phyloP scores from a whole-genome alignment of 495 filamentous ascomycete species.

The Aspergillus kassunensis region DNA sequence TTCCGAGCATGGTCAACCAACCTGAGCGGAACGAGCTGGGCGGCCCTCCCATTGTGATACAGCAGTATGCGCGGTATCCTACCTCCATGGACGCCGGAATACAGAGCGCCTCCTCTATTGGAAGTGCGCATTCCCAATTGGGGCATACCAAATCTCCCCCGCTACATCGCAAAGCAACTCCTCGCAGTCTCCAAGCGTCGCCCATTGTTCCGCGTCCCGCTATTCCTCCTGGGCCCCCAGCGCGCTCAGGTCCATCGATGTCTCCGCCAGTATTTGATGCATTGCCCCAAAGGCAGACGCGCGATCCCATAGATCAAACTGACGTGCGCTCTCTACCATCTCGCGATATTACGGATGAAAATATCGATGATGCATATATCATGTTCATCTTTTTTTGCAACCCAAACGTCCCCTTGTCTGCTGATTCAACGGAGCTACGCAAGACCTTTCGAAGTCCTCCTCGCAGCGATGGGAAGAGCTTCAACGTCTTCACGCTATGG shows the following conservation, averaged over 20 bases:
- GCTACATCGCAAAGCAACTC: conserved; percentile 41
- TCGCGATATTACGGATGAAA: conserved; percentile 63
- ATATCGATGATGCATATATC: conserved; percentile 84
- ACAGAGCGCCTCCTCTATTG: conserved; percentile 42
- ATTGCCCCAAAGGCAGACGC: conserved; percentile 27
- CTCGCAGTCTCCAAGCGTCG: conserved; percentile 42
- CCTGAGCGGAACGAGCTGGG: conserved; percentile 28
- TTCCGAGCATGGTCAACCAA: conserved; percentile 34
- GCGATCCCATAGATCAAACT: conserved; percentile 33
- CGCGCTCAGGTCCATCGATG: conserved; percentile 37
- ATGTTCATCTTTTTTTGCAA: conserved; percentile 91
- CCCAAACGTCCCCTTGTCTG: conserved; percentile 65
- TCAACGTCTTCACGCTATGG: conserved; percentile 78
- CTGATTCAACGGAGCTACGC: conserved; percentile 67
- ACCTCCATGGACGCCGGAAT: conserved; percentile 35
- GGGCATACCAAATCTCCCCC: conserved; percentile 37
- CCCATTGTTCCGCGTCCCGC: conserved; percentile 34
- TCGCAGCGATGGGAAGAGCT: conserved; percentile 88
- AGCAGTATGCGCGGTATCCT: conserved; percentile 45
- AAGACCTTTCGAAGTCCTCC: conserved; percentile 81
- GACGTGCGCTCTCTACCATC: conserved; percentile 57
- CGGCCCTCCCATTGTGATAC: conserved; percentile 34
- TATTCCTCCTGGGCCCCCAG: conserved; percentile 26
- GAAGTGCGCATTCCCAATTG: conserved; percentile 39
- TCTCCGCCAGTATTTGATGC: conserved; percentile 40